Base-by-base conservation (phyloP, 2,329 filamentous ascomycete species). In the Zymoseptoria crescenta region DNA sequence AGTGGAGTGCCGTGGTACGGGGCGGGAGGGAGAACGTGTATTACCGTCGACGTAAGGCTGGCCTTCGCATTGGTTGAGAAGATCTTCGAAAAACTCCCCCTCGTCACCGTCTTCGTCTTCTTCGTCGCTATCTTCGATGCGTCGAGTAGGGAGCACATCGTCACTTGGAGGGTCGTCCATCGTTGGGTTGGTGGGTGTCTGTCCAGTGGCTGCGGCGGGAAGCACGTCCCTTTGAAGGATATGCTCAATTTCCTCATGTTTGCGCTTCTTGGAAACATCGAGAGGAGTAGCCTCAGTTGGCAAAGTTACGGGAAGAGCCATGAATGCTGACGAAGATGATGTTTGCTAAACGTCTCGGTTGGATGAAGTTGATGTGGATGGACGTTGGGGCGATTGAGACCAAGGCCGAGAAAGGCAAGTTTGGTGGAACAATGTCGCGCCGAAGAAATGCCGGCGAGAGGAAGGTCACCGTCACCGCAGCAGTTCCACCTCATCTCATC, bases 261-360 rank as follows among this genome's bases (percentile, higher is more conserved):
- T 52, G 48, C 52, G 54, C 55, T 58, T 63, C 49, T 54, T 58
- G 21, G 49, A n/a, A 41, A 50, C n/a, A 16, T 65, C 59, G n/a
- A 66, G 58, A 10, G 62, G 50, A 0, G 62, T 60, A 9, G 61
- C 58, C 54, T 61, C 57, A 10, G 63, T 49, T n/a, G 61, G 57
- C 24, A 65, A 55, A 13, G 24, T 16, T 16, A 61, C 54, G 28
- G 62, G 62, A 13, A 64, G 52, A 13, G 63, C 59, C 62, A 64
- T 64, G 35, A 45, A 48, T 45, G 35, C 49, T 28, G 20, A 28
- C 49, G 7, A 16, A 16, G 35, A 45, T 45, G 35, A 4, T 13
- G n/a, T 45, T 45, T 13, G 13, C 10, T 5, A 16, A 16, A 45
- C 16, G 35, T 45, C 35, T 45, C 16, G 35, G 35, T 41, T 41